Evolutionary conservation across 345 rosid genomes (phyloP), one percentile per base, ranked within the genome.

Genomic region (Citrus glauca): DNA sequence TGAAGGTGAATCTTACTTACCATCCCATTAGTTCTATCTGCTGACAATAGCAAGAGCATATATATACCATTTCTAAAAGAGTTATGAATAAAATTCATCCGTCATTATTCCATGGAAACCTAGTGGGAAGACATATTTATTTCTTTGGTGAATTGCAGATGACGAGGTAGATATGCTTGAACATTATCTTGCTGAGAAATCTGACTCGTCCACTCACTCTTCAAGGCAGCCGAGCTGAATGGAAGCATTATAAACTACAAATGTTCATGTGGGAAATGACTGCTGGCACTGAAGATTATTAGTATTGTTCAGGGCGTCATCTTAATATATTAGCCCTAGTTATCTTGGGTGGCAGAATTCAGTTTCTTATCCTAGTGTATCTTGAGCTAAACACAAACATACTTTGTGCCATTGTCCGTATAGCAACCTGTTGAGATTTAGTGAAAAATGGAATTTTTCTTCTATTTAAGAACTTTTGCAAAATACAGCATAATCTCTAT

Each of bases 131-230:
- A 42, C 59, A 67, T 28, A 35, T 37, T 32, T 14, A 11, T 72
- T 22, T 67, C 56, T 60, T 37, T 79, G 61, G 8, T 62, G 7
- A 57, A 57, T 62, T 75, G 81, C 89, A 90, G 99, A 91, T 81
- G 99, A 93, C 7, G 98, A 95, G 85, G 94, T 91, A 72, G 99
- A 92, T 80, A 93, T 95, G 97, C 90, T 95, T 30, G 96, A 94
- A 90, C 99, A 92, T 81, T 93, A 92, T 81, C 86, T 94, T 80
- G 97, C 97, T 0, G 97, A 93, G 91, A 95, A 95, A 83, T 85
- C 93, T 42, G 96, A 92, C 78, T 78, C 89, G 10, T 87, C 93
- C 2, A 24, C 86, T 30, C 95, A 91, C 77, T 78, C 91, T 19
- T 86, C 85, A n/a, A 87, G 82, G 83, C 78, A 88, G 82, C 80